Conservation (phyloP, 306 rosid genomes). For the Cucurbita moschata region DNA sequence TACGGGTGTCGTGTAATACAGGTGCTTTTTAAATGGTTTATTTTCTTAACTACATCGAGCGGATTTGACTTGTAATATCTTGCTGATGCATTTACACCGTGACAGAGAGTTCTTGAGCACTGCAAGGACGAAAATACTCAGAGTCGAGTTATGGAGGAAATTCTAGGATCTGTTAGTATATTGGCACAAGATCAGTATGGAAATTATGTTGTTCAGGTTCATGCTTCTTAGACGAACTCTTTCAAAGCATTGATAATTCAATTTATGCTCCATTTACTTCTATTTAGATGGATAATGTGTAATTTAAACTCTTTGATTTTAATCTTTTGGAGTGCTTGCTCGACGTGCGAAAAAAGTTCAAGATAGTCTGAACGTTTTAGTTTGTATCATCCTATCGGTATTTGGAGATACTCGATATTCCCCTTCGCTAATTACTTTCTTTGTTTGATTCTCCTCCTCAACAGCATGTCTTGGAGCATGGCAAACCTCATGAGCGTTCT, state of each 20-base stretch:
- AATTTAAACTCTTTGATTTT: neutral
- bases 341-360: neutral
- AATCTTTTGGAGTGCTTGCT: neutral
- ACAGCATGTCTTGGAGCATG: constrained; percentile 86
- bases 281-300: neutral
- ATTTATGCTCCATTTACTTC: neutral
- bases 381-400: neutral
- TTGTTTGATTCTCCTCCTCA: neutral
- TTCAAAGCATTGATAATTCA: neutral
- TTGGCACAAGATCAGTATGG: constrained; percentile 98
- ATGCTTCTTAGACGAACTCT: neutral
- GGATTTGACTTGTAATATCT: neutral
- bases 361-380: neutral
- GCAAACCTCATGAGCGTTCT: constrained; percentile 83
- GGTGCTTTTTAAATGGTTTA: neutral
- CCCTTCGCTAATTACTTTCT: neutral
- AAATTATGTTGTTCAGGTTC: constrained; percentile 91
- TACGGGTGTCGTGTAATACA: constrained; percentile 76
- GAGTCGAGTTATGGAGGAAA: constrained; percentile 83
- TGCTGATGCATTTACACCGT: neutral
- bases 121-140: constrained; percentile 54
- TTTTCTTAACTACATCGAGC: neutral
- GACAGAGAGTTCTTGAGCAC: constrained; percentile 87
- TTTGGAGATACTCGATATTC: neutral
- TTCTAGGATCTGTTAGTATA: constrained; percentile 85